These are phyloP conservation scores for Nicotiana benthamiana DNA, from an alignment of 257 asterid genomes.

Conservation along the genomic window DNA sequence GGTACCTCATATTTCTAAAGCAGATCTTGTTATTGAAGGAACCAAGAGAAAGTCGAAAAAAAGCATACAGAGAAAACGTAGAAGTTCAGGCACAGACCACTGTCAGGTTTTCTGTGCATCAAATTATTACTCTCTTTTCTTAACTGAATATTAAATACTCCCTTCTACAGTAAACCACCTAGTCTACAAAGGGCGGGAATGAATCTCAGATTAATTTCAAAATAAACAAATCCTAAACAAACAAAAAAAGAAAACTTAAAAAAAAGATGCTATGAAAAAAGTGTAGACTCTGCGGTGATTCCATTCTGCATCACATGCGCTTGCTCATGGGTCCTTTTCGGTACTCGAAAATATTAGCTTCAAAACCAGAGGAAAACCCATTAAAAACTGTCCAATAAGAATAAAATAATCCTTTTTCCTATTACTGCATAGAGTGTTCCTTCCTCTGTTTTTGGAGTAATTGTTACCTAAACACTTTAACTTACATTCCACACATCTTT, in stretches of 20 bases:
- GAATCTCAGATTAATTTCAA: slow-evolving; percentile 23
- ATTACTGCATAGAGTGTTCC: background rate
- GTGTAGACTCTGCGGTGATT: slow-evolving; percentile 6
- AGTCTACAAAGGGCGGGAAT: slow-evolving; percentile 35
- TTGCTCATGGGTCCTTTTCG: background rate
- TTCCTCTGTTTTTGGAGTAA: background rate
- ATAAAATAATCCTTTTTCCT: background rate
- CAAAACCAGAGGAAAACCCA: background rate
- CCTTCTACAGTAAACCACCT: background rate
- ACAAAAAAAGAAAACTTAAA: slow-evolving; percentile 5
- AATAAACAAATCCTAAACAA: slow-evolving; percentile 3
- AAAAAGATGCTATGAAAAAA: background rate
- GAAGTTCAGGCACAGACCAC: background rate
- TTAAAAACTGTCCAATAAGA: background rate
- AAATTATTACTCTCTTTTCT: background rate
- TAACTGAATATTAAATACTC: background rate
- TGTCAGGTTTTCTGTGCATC: background rate
- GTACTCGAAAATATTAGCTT: background rate
- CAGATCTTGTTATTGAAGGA: slow-evolving; percentile 1
- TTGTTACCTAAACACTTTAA: background rate
- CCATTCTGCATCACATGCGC: slow-evolving; percentile 47
- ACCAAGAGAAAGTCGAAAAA: background rate
- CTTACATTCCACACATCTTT: slow-evolving; percentile 27
- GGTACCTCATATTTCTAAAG: background rate
- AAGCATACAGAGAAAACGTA: background rate